Evolutionary conservation across 331 rosid genomes (phyloP), one percentile per base, ranked within the genome.

Genomic region (Cydonia oblonga): DNA sequence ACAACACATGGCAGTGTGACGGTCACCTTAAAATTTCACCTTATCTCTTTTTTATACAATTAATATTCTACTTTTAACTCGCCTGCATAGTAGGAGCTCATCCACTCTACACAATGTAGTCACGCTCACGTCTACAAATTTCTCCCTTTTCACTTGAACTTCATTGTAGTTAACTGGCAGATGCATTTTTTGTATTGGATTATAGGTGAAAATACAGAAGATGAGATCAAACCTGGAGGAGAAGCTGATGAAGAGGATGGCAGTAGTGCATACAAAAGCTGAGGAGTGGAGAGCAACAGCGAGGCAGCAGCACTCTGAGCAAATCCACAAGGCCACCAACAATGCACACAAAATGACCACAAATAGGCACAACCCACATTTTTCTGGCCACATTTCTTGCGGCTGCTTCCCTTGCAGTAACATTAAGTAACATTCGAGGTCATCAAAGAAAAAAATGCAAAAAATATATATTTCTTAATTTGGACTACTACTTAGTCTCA

Each of bases 211-310:
- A 69, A 83, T 95, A 80, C 93, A 95, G 72, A 91, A 87, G 85
- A 95, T 95, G 99, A 88, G 84, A 77, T 87, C 99, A 76, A 87
- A 91, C 73, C 74, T 91, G 32, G 99, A 95, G 81, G 96, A 91
- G 63, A 95, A 95, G 79, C 63, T 91, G 87, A 95, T 91, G 97
- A 95, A 85, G 90, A 91, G 84, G 73, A 84, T 90, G 93, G 72
- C 86, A 62, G 30, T 86, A 49, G 99, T 92, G 66, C 90, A 90
- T 65, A 83, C 96, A 81, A 95, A 91, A 85, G 96, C 97, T 2
- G 96, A 91, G 74, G 99, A 95, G 61, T 77, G 87, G 93, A 87
- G 93, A 71, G 92, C 68, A 76, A 75, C 81, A 44, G 99, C 97
- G 0, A 80, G 83, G 80, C 85, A 87, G n/a, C 92, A 88, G 52